Conservation (phyloP, 1,284 basidiomycete genomes). For the Marasmius fiardii region DNA sequence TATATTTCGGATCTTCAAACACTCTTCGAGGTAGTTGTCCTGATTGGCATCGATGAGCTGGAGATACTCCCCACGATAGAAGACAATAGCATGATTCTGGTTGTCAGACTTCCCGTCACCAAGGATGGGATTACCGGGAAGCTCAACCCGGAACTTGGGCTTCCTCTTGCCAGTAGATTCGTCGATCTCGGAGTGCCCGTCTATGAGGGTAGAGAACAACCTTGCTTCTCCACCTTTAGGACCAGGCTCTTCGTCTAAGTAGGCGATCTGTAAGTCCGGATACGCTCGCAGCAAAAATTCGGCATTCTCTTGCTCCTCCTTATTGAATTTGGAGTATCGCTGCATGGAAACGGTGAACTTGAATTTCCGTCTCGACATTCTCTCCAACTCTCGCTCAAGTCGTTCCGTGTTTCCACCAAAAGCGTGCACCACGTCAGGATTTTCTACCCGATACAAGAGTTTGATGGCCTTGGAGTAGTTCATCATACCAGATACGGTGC, state of each 20-base stretch:
- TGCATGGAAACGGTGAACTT: conserved; percentile 99
- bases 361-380: conserved; percentile 98
- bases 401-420: conserved; percentile 98
- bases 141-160: conserved; percentile 97
- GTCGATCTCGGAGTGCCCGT: conserved; percentile 96
- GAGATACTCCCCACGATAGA: conserved; percentile 98
- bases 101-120: conserved; percentile 99
- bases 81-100: conserved; percentile 99
- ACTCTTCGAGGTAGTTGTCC: conserved; percentile 99
- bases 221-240: conserved; percentile 88
- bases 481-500: conserved; percentile 99
- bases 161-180: conserved; percentile 87
- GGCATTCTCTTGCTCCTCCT: conserved; percentile 98
- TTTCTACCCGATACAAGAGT: conserved; percentile 97
- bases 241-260: conserved; percentile 93
- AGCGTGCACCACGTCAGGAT: conserved; percentile 96
- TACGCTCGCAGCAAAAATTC: conserved; percentile 98
- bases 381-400: conserved; percentile 93
- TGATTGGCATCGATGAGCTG: conserved; percentile 99
- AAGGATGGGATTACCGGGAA: conserved; percentile 99
- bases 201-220: conserved; percentile 93
- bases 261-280: conserved; percentile 98
- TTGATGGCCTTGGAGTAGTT: conserved; percentile 99
- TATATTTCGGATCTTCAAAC: conserved; percentile 97
- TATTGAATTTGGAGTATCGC: conserved; percentile 99